phyloP scores from a whole-genome alignment of 345 rosid species.

The Draba incana region DNA sequence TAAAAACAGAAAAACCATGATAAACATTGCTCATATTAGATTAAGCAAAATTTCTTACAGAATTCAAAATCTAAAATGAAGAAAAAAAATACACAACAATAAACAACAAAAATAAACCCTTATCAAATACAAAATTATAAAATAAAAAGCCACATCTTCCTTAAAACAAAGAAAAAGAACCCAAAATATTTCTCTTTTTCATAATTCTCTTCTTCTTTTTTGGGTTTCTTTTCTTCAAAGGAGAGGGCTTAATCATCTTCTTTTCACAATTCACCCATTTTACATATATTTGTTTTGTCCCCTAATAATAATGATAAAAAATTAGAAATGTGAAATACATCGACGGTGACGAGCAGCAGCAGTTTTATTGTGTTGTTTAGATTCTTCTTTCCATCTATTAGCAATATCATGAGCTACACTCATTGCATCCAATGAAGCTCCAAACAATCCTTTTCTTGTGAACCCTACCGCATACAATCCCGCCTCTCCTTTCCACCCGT shows the following conservation, averaged over 20 bases:
- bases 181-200: constrained; percentile 11
- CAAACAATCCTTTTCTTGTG: constrained; percentile 85
- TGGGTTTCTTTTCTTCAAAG: constrained; percentile 24
- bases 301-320: neutral
- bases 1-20: constrained; percentile 2
- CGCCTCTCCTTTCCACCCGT: constrained; percentile 83
- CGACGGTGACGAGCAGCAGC: constrained; percentile 72
- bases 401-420: constrained; percentile 77
- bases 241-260: constrained; percentile 59
- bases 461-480: constrained; percentile 95
- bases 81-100: constrained; percentile 14
- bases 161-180: constrained; percentile 36
- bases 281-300: constrained; percentile 30
- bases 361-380: constrained; percentile 62
- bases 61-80: constrained; percentile 38
- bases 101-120: constrained; percentile 20
- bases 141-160: constrained; percentile 63
- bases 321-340: constrained; percentile 76
- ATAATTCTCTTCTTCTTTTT: constrained; percentile 1
- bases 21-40: constrained; percentile 38
- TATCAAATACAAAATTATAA: constrained; percentile 34
- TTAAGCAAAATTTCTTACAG: constrained; percentile 43
- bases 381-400: constrained; percentile 68
- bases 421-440: constrained; percentile 73
- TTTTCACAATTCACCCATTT: neutral